Evolutionary conservation across 192 early-diverging fungal species (phyloP).

Genomic region (Piromyces sp.): DNA sequence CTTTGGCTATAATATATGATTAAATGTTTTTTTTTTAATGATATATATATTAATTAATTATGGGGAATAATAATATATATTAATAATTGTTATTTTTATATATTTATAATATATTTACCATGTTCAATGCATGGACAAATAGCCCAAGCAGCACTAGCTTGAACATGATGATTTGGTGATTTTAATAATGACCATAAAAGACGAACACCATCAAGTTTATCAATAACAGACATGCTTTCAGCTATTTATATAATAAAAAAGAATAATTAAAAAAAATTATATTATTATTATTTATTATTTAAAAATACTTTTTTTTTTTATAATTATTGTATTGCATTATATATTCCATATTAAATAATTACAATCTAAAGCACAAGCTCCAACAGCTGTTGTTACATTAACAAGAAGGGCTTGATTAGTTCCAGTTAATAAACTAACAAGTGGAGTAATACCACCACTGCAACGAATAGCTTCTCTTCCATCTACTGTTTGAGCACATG

Average conservation of each 20-base stretch:
- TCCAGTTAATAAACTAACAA: constrained; percentile 37
- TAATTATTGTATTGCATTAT: background rate
- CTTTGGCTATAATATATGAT: constrained; percentile 40
- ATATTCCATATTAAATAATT: background rate
- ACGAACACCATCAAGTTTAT: constrained; percentile 39
- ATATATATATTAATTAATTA: too few species aligned
- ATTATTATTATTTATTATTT: too few species aligned
- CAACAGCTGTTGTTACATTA: constrained; percentile 44
- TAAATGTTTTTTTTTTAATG: too few species aligned
- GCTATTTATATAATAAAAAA: too few species aligned
- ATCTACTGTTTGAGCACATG: constrained; percentile 43
- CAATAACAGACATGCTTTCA: constrained; percentile 47
- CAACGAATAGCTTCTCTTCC: constrained; percentile 35
- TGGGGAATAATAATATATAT: too few species aligned
- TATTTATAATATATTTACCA: constrained; percentile 25
- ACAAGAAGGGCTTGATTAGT: constrained; percentile 41
- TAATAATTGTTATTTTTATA: too few species aligned
- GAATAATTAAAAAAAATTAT: too few species aligned
- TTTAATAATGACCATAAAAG: constrained; percentile 49
- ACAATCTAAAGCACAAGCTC: constrained; percentile 38
- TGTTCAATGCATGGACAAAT: constrained; percentile 52
- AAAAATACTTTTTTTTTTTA: too few species aligned
- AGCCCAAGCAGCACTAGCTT: constrained; percentile 46
- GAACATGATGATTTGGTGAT: constrained; percentile 33
- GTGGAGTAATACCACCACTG: constrained; percentile 36